Evolutionary conservation across 805 yeast species (phyloP), one percentile per base, ranked within the genome.

Genomic region (Lipomyces lipofer): DNA sequence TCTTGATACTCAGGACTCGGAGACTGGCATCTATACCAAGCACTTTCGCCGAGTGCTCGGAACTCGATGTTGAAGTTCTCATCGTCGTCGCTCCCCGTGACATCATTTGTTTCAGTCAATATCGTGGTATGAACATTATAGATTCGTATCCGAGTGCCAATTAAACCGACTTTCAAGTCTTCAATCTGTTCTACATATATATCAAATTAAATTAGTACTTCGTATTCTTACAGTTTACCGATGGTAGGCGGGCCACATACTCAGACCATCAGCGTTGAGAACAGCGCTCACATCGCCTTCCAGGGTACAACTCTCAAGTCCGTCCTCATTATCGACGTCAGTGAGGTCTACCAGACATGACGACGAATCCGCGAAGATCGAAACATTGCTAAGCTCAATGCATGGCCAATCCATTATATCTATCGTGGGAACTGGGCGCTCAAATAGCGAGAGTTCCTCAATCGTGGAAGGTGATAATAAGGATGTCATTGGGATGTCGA

Each of bases 321-420:
- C 54, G 17, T 54, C 49, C 21, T 43, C 51, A 17, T 40, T 17
- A 19, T 43, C 57, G n/a, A 33, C 25, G 5, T 48, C 51, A 3
- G 60, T 56, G 6, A 51, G 17, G 38, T 56, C 60, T 4, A 30
- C 44, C 17, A 53, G 29, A 2, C n/a, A 15, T 4, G 40, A 6
- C 27, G 43, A 29, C n/a, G 38, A 13, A 12, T 39, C 46, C 13
- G 47, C 43, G 36, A 21, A 56, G 25, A 56, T 49, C 21, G 46
- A 35, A 19, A 56, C 45, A 44, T 54, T 56, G 7, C 24, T 25
- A 15, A 56, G 52, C 32, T 43, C 51, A 21, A 52, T 27, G 21
- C 43, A 47, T 8, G 59, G 59, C 59, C 59, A 56, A 17, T 43
- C 45, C 4, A 47, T 21, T 7, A 52, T 40, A 27, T 52, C 59